Evolutionary conservation across 2,329 filamentous ascomycete species (phyloP), one percentile per base, ranked within the genome.

Genomic region (Thielaviopsis populi): DNA sequence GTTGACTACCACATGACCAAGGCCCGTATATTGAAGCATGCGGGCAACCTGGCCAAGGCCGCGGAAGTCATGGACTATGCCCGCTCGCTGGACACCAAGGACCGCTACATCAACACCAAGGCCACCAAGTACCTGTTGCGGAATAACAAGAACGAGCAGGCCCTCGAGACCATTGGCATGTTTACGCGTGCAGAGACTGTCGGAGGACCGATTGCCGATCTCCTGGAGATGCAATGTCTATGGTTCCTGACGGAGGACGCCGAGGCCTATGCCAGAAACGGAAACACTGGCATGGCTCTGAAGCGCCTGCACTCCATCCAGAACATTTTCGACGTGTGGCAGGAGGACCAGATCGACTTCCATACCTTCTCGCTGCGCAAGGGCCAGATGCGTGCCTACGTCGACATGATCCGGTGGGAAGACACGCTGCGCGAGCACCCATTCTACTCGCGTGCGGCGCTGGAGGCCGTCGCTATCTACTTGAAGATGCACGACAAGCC

Each of bases 341-440:
- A 95, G 72, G 95, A 99, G 73, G 94, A 99, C 70, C 94, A 99
- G 71, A 96, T 97, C 70, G 94, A 99, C 73, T 99, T 99, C 78
- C 95, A 99, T 79, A 90, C 85, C 73, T 99, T 99, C 75, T 96
- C 91, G 22, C 78, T 99, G n/a, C 82, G 94, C 22, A 99, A 97
- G 75, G 95, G 95, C 15, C 92, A 96, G 79, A 89, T 97, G 66
- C 82, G 92, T 64, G 89, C 94, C 1, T 99, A 99, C 72, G 79
- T 99, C 48, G 91, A 96, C 69, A 96, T 99, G 90, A 80, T 99
- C 58, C 84, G 88, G 69, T 99, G 94, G 95, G 92, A 97, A 73
- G 91, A 99, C 72, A 84, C 85, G 67, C 76, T 97, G 54, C 86
- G 91, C 63, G 88, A 95, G 70, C 94, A 99, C 73, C 94, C 94